Conservation (phyloP, 192 early-diverging fungal species). For the Geranomyces michiganensis region DNA sequence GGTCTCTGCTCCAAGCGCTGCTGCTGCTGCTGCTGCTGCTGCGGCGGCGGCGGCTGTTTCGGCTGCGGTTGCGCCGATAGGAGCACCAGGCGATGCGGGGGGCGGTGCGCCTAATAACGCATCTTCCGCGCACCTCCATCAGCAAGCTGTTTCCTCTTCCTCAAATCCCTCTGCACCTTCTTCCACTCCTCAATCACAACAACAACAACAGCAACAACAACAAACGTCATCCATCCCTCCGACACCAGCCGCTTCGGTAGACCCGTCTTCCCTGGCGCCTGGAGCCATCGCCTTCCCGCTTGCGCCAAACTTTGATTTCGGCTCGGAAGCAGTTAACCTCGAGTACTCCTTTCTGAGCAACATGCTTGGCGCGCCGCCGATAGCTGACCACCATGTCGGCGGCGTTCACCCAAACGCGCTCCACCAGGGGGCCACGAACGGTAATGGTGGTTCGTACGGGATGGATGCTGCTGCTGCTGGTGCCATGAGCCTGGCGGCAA, state of each 20-base stretch:
- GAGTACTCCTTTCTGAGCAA: constrained; percentile 88
- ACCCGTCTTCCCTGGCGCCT: too few species aligned
- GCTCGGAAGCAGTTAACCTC: constrained; percentile 83
- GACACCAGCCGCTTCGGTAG: not conserved
- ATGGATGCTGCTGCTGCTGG: too few species aligned
- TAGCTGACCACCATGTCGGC: constrained; percentile 5
- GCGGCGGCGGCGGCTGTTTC: not conserved
- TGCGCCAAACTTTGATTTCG: constrained; percentile 68
- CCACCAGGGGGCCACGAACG: not conserved
- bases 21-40: constrained; percentile 1
- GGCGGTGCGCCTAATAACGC: too few species aligned
- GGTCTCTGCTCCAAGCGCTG: not conserved
- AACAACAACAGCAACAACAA: constrained; percentile 6
- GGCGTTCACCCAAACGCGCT: not conserved
- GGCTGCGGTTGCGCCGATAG: too few species aligned
- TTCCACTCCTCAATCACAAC: not conserved
- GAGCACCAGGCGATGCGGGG: too few species aligned
- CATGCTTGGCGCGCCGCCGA: constrained; percentile 64
- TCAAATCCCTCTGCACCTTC: not conserved
- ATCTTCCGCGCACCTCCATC: too few species aligned
- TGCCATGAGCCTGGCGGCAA: too few species aligned
- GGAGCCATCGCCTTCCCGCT: constrained; percentile 20
- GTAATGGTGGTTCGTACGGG: too few species aligned
- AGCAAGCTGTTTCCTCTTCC: not conserved
- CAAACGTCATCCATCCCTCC: constrained; percentile 3